Percentiles rank a stretch among this genome's conserved stretches.
These are phyloP conservation scores for Pelargonium australe DNA, from an alignment of 441 rosid species.

Conservation along the genomic window DNA sequence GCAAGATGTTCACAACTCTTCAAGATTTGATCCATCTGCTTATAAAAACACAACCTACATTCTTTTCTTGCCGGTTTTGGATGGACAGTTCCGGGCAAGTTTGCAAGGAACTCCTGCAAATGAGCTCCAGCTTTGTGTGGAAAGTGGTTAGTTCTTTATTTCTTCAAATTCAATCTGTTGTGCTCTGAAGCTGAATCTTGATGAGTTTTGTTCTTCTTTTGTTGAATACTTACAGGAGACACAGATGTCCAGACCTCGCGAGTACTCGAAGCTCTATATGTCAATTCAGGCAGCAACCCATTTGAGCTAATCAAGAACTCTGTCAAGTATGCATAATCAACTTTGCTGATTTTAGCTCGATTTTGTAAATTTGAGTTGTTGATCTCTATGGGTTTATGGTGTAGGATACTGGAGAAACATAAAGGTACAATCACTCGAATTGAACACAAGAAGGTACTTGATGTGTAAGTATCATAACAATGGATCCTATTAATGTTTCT, in stretches of 20 bases:
- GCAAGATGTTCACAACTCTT: neutral
- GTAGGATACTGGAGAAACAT: constrained; percentile 15
- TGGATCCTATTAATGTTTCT: neutral
- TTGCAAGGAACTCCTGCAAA: constrained; percentile 13
- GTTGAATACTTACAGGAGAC: constrained; percentile 10
- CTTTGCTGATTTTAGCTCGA: neutral
- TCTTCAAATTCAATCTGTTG: neutral
- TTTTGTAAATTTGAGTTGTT: neutral
- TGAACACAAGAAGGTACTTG: constrained; percentile 18
- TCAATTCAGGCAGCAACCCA: constrained; percentile 16
- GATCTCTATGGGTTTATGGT: neutral
- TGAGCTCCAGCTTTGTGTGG: constrained; percentile 16
- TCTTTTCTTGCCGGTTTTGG: constrained; percentile 14
- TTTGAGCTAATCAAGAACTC: constrained; percentile 18
- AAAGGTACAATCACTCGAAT: constrained; percentile 13
- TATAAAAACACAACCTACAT: neutral
- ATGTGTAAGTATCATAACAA: neutral
- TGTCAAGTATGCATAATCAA: constrained; percentile 6
- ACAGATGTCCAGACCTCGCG: constrained; percentile 9
- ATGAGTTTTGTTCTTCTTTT: neutral
- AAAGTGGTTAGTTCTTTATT: constrained; percentile 4
- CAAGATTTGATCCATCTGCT: too few species aligned
- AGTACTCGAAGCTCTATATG: constrained; percentile 7
- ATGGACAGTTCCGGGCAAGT: constrained; percentile 9
- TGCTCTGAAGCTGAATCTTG: neutral